Evolutionary conservation across 2,329 filamentous ascomycete genomes (phyloP).

Genomic region (Mollisia scopiformis): DNA sequence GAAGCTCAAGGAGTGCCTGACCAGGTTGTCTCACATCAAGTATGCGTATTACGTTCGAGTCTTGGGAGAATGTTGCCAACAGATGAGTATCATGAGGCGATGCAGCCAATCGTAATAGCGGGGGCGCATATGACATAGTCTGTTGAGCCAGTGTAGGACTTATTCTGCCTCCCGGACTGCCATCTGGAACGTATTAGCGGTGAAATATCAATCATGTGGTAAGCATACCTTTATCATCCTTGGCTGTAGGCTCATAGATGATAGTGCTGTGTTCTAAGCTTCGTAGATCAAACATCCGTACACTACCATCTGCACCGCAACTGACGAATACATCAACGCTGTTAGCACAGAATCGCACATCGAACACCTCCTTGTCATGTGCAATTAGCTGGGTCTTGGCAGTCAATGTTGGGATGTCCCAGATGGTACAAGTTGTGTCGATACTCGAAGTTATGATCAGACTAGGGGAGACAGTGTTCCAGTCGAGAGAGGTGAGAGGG

Average conservation of each 20-base stretch:
- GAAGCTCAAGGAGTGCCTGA: conserved; percentile 90
- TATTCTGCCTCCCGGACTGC: conserved; percentile 58
- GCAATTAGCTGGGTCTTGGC: conserved; percentile 98
- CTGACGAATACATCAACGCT: conserved; percentile 99
- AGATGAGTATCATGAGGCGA: conserved; percentile 96
- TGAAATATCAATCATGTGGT: background rate
- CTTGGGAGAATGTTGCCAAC: conserved; percentile 94
- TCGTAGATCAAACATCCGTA: conserved; percentile 96
- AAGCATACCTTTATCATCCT: conserved; percentile 71
- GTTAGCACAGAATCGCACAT: conserved; percentile 96
- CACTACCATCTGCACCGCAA: conserved; percentile 95
- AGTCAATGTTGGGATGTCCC: conserved; percentile 97
- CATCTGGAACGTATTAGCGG: conserved; percentile 41
- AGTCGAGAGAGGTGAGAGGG: conserved; percentile 93
- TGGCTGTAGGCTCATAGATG: conserved; percentile 95
- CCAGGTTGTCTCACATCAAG: conserved; percentile 95
- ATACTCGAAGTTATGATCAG: conserved; percentile 99
- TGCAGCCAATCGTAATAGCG: conserved; percentile 79
- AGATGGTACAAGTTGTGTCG: conserved; percentile 98
- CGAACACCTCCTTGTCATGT: conserved; percentile 98
- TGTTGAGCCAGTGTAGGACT: conserved; percentile 78
- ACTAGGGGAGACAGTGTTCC: conserved; percentile 96
- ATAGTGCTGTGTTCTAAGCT: conserved; percentile 98
- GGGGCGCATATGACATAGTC: conserved; percentile 76
- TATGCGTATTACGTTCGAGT: conserved; percentile 90